phyloP scores from a whole-genome alignment of 2,329 filamentous ascomycete species.

The Fusarium pininemorale region DNA sequence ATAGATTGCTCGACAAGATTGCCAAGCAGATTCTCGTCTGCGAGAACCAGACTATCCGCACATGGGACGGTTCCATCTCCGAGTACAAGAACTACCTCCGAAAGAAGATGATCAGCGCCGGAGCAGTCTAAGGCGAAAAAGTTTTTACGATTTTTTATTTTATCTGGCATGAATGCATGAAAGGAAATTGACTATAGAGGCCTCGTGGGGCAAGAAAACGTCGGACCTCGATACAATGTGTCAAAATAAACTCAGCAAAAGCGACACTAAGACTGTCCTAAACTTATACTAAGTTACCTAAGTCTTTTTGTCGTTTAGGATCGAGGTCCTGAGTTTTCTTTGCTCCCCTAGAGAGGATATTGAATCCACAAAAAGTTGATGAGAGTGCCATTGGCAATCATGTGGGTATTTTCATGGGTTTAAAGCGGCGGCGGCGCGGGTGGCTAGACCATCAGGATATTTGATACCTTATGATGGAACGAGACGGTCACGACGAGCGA shows the following conservation, averaged over 20 bases:
- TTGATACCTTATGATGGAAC: constrained; percentile 37
- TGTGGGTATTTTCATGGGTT: constrained; percentile 45
- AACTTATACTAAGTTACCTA: too few species aligned
- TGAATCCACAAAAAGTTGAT: constrained; percentile 43
- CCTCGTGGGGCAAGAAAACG: too few species aligned
- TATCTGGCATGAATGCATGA: constrained; percentile 33
- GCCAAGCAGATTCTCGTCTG: constrained; percentile 99
- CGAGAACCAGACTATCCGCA: constrained; percentile 92
- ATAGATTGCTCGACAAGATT: constrained; percentile 96
- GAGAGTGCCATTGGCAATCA: constrained; percentile 39
- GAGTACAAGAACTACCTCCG: constrained; percentile 98
- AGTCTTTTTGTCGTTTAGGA: too few species aligned
- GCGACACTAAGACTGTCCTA: too few species aligned
- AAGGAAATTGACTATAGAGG: constrained; percentile 45
- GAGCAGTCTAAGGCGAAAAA: constrained; percentile 74
- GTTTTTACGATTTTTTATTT: constrained; percentile 25
- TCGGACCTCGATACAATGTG: too few species aligned
- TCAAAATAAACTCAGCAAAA: too few species aligned
- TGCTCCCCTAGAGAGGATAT: constrained; percentile 5
- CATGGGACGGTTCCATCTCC: constrained; percentile 89
- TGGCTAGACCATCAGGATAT: constrained; percentile 41
- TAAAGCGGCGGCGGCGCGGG: constrained; percentile 33
- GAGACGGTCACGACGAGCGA: constrained; percentile 37
- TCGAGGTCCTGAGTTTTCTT: too few species aligned
- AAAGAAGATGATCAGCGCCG: constrained; percentile 96